Evolutionary conservation across 2,329 filamentous ascomycete species (phyloP).

Genomic region (Fusarium euwallaceae): DNA sequence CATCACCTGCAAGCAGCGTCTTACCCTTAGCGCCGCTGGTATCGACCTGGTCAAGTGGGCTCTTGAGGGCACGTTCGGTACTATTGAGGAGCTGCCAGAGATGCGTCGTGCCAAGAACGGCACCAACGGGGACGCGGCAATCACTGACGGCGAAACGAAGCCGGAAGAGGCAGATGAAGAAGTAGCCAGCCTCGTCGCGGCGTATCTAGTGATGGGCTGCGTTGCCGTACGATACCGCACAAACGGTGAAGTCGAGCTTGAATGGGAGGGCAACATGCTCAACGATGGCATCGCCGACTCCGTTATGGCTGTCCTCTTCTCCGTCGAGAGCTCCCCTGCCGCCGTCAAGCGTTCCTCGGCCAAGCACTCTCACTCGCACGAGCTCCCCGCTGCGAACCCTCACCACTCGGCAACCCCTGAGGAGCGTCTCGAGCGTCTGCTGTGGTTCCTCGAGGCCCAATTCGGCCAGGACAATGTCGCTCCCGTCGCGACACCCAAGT

Average conservation of each 20-base stretch:
- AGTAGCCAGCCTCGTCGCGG: slow-evolving; percentile 65
- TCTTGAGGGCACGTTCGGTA: slow-evolving; percentile 92
- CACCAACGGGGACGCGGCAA: slow-evolving; percentile 54
- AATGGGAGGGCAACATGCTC: slow-evolving; percentile 98
- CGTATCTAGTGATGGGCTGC: slow-evolving; percentile 88
- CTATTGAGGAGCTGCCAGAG: slow-evolving; percentile 77
- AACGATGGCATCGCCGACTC: slow-evolving; percentile 99
- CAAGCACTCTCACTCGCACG: slow-evolving; percentile 51
- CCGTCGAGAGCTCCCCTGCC: slow-evolving; percentile 92
- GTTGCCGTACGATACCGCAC: slow-evolving; percentile 83
- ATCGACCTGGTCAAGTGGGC: slow-evolving; percentile 95
- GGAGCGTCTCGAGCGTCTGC: slow-evolving; percentile 85
- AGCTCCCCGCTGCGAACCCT: slow-evolving; percentile 72
- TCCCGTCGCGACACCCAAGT: slow-evolving; percentile 77
- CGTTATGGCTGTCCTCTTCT: slow-evolving; percentile 91
- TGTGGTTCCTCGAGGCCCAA: slow-evolving; percentile 97
- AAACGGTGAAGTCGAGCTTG: slow-evolving; percentile 86
- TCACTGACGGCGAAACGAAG: slow-evolving; percentile 50
- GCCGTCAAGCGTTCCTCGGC: slow-evolving; percentile 80
- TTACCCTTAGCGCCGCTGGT: slow-evolving; percentile 88
- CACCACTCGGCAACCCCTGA: slow-evolving; percentile 79
- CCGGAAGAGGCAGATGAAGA: slow-evolving; percentile 76
- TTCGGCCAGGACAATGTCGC: slow-evolving; percentile 87
- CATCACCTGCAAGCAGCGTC: slow-evolving; percentile 90
- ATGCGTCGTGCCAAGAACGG: slow-evolving; percentile 57